phyloP scores from a whole-genome alignment of 1,139 yeast species.

The Debaryomyces udenii region DNA sequence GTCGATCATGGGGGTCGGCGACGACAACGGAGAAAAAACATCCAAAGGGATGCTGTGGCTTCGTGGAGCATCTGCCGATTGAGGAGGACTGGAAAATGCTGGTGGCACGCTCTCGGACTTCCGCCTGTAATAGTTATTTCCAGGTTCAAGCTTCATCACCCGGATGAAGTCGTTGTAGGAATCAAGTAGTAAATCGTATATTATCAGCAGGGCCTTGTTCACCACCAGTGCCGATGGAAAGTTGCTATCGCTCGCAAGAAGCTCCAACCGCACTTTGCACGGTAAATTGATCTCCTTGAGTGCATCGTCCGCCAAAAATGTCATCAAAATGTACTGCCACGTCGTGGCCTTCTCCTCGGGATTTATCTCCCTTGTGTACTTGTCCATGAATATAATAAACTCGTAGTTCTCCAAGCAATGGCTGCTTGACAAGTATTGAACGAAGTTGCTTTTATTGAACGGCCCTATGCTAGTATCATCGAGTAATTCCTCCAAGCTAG shows the following conservation, averaged over 20 bases:
- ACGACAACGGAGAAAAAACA: conserved; percentile 3
- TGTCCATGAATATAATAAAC: conserved; percentile 34
- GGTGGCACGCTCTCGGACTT: conserved; percentile 1
- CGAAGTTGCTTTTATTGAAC: conserved; percentile 27
- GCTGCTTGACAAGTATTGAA: conserved; percentile 28
- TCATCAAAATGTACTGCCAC: conserved; percentile 32
- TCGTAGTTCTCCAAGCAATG: conserved; percentile 45
- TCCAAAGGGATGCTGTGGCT: conserved; percentile 6
- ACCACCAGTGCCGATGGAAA: conserved; percentile 20
- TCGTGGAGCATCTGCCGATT: background rate
- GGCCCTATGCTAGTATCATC: conserved; percentile 20
- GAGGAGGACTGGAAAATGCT: background rate
- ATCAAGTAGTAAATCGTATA: conserved; percentile 37
- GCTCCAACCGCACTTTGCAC: conserved; percentile 20
- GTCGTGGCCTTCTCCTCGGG: conserved; percentile 17
- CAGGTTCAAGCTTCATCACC: conserved; percentile 18
- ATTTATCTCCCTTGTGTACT: conserved; percentile 21
- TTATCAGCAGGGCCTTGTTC: conserved; percentile 25
- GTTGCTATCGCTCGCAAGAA: conserved; percentile 13
- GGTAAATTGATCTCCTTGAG: conserved; percentile 42
- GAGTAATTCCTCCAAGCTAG: conserved; percentile 28
- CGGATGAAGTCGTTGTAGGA: conserved; percentile 37
- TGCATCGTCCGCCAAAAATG: conserved; percentile 31
- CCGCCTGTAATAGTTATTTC: conserved; percentile 10
- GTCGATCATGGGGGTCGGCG: conserved; percentile 2